Evolutionary conservation across 129 eudicot genomes (phyloP).

Genomic region (Flaveria sonorensis): DNA sequence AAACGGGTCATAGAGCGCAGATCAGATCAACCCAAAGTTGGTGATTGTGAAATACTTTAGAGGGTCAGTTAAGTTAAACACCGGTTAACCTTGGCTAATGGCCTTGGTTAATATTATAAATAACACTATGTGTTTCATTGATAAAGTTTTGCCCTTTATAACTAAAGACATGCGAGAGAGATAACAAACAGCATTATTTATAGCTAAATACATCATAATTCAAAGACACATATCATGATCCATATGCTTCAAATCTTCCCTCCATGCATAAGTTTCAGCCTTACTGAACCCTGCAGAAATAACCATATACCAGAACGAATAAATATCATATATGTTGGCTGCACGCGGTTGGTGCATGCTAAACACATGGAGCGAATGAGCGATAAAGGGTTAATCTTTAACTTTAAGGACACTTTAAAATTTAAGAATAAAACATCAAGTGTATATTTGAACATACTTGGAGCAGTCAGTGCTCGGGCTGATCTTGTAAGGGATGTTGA

Average conservation of each 20-base stretch:
- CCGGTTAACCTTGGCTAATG: too few species aligned
- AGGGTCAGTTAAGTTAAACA: too few species aligned
- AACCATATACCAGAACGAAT: not conserved
- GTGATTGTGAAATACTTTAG: too few species aligned
- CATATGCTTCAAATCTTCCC: not conserved
- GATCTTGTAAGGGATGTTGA: conserved; percentile 28
- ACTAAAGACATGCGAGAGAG: not conserved
- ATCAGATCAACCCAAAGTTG: too few species aligned
- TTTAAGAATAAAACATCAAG: not conserved
- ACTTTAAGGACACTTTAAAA: not conserved
- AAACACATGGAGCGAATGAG: too few species aligned
- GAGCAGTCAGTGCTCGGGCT: conserved; percentile 52
- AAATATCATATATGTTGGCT: not conserved
- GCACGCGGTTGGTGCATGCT: not conserved
- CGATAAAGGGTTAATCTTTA: not conserved
- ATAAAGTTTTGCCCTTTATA: not conserved
- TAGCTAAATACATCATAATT: not conserved
- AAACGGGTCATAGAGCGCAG: too few species aligned
- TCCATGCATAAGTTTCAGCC: conserved; percentile 14
- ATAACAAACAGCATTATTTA: not conserved
- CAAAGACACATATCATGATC: not conserved
- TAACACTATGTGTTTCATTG: not conserved
- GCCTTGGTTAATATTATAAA: not conserved
- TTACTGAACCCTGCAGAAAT: conserved; percentile 13
- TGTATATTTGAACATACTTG: conserved; percentile 27